These are phyloP conservation scores for Ampelocalamus luodianensis DNA, from an alignment of 176 grass and related monocot species.

Conservation along the genomic window DNA sequence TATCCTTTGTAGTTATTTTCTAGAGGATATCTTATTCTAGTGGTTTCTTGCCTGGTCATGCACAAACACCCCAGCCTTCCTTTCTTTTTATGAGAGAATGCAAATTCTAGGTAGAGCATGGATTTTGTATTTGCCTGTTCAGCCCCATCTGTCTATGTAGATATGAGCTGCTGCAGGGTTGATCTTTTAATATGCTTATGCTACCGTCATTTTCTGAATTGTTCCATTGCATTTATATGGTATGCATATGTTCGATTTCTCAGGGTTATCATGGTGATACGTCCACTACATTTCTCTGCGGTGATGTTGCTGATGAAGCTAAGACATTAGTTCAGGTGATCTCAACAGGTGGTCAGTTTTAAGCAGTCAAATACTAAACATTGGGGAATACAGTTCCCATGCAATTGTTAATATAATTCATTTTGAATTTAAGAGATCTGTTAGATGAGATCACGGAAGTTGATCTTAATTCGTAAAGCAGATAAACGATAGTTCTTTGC, in stretches of 20 bases:
- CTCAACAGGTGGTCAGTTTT: constrained; percentile 5
- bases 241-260: constrained; percentile 30
- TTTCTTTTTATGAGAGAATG: constrained; percentile 11
- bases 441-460: constrained; percentile 6
- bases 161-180: neutral
- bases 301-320: constrained; percentile 80
- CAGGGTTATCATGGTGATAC: constrained; percentile 99
- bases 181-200: neutral
- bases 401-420: constrained; percentile 12
- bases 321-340: constrained; percentile 91
- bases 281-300: constrained; percentile 91
- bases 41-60: constrained; percentile 8
- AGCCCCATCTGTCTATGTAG: constrained; percentile 12
- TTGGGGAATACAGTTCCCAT: neutral
- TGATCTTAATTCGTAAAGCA: constrained; percentile 7
- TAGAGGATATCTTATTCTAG: constrained; percentile 14
- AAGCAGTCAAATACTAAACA: constrained; percentile 5
- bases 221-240: constrained; percentile 26
- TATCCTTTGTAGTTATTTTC: constrained; percentile 3
- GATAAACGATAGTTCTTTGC: constrained; percentile 7
- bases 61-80: neutral
- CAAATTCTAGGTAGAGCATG: neutral
- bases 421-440: constrained; percentile 12
- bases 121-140: neutral
- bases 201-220: neutral